Percentiles rank a stretch among this genome's conserved stretches.
Conservation (phyloP, 352 stramenopile species). For the Globisporangium carolinianum region DNA sequence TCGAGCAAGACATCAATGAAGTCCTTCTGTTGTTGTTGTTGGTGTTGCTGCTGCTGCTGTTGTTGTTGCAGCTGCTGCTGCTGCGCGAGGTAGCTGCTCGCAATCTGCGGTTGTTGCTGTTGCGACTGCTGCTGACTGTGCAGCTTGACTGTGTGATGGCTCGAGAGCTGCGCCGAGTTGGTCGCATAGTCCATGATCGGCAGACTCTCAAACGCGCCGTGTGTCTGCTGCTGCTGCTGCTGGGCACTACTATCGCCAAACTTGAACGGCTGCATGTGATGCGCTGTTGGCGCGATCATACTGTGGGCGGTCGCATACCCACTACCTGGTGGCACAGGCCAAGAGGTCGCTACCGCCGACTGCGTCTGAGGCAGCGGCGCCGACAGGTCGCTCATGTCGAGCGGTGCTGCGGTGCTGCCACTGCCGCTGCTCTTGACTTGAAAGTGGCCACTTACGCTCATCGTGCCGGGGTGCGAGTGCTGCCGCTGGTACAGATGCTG, state of each 20-base stretch:
- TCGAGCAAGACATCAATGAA: conserved; percentile 60
- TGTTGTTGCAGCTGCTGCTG: conserved; percentile 16
- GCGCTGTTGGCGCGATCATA: no score
- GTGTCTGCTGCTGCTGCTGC: neutral
- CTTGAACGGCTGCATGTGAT: conserved; percentile 32
- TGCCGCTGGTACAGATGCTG: conserved; percentile 22
- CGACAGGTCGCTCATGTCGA: conserved; percentile 17
- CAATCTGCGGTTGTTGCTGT: neutral
- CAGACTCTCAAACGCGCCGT: conserved; percentile 11
- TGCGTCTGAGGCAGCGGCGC: conserved; percentile 5
- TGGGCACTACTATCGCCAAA: conserved; percentile 13
- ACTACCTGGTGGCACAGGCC: neutral
- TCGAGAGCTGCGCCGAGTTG: conserved; percentile 11
- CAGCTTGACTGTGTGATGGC: conserved; percentile 11
- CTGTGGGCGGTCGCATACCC: no score
- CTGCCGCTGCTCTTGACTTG: conserved; percentile 13
- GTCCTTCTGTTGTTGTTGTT: conserved; percentile 26
- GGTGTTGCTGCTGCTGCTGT: conserved; percentile 8
- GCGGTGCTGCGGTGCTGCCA: no score
- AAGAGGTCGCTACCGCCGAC: neutral
- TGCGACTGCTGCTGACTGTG: conserved; percentile 20
- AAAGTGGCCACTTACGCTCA: conserved; percentile 2
- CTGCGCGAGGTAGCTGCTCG: no score
- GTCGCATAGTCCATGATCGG: conserved; percentile 21
- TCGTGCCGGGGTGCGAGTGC: conserved; percentile 11